phyloP scores from a whole-genome alignment of 2,329 filamentous ascomycete species.

The Aspergillus sojae region DNA sequence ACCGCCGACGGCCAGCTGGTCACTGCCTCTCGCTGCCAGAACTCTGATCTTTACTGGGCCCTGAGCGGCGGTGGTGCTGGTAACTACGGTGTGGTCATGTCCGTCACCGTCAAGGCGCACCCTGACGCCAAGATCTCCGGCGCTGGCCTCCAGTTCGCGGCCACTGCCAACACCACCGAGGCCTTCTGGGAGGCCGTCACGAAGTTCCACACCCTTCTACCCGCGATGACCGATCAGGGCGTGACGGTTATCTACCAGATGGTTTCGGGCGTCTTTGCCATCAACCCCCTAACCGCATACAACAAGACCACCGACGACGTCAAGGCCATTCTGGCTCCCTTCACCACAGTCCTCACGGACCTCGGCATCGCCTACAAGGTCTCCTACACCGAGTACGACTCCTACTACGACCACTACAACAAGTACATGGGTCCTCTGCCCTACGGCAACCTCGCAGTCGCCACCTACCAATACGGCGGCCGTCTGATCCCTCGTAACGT shows the following conservation, averaged over 20 bases:
- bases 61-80: conserved; percentile 62
- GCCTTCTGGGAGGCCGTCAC: conserved; percentile 55
- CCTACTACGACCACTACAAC: conserved; percentile 40
- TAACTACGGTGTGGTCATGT: conserved; percentile 61
- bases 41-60: conserved; percentile 65
- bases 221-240: conserved; percentile 55
- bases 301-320: conserved; percentile 50
- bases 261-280: conserved; percentile 51
- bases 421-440: conserved; percentile 34
- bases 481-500: conserved; percentile 40
- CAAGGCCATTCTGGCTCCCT: conserved; percentile 49
- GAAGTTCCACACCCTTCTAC: conserved; percentile 53
- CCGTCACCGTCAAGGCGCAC: conserved; percentile 58
- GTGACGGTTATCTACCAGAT: conserved; percentile 55
- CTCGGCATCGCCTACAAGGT: conserved; percentile 37
- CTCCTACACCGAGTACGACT: conserved; percentile 31
- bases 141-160: conserved; percentile 47
- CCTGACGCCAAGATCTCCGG: conserved; percentile 48
- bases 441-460: conserved; percentile 31
- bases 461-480: conserved; percentile 33
- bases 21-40: conserved; percentile 50
- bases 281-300: conserved; percentile 53
- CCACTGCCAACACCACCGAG: conserved; percentile 40
- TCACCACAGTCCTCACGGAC: conserved; percentile 43
- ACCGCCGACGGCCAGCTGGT: conserved; percentile 53